Evolutionary conservation across 2,329 filamentous ascomycete genomes (phyloP).

Genomic region (Rutstroemia sp.): DNA sequence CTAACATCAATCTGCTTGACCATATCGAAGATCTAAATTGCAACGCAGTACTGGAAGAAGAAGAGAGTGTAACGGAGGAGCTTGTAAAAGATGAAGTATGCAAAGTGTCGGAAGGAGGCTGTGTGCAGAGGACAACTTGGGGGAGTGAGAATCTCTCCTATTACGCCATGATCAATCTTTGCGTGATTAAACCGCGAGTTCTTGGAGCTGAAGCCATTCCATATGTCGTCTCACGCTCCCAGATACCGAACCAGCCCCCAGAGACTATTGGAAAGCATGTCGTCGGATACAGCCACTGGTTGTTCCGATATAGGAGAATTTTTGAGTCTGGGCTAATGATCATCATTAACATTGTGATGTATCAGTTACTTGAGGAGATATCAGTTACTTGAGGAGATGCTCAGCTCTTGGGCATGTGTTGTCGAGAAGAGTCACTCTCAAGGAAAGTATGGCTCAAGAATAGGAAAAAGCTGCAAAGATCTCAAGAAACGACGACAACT

Average conservation of each 20-base stretch:
- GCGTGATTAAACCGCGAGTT: no score
- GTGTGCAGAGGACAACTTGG: not conserved
- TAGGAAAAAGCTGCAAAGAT: no score
- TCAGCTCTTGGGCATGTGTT: no score
- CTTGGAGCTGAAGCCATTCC: no score
- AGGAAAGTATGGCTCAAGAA: no score
- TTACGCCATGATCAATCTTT: not conserved
- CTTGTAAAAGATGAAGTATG: not conserved
- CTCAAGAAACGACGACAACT: no score
- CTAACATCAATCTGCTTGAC: not conserved
- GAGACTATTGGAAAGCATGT: slow-evolving; percentile 7
- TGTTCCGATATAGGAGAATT: not conserved
- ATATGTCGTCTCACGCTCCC: no score
- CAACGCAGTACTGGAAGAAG: not conserved
- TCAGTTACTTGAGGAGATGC: no score
- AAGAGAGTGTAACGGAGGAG: not conserved
- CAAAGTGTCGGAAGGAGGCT: not conserved
- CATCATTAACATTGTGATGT: not conserved
- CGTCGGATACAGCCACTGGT: not conserved
- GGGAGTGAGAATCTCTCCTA: no score
- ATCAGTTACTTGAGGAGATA: no score
- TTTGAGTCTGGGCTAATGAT: no score
- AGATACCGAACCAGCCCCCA: not conserved
- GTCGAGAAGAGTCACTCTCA: no score
- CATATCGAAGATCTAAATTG: not conserved